phyloP scores from a whole-genome alignment of 495 filamentous ascomycete genomes.

The Parachaetomium inaequale region DNA sequence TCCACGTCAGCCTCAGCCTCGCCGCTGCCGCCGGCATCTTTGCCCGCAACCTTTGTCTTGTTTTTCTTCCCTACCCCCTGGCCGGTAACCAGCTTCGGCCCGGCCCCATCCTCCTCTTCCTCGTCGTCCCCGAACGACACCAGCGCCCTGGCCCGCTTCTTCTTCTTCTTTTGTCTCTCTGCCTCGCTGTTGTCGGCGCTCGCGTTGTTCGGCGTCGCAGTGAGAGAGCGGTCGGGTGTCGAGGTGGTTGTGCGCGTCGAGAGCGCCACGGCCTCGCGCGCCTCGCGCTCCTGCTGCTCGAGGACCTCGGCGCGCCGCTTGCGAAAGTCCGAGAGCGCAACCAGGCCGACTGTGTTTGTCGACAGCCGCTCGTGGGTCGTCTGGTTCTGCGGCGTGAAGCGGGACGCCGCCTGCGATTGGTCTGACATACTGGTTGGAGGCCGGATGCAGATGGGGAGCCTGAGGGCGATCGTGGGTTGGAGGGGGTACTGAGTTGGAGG shows the following conservation, averaged over 20 bases:
- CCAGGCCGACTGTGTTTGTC: conserved; percentile 88
- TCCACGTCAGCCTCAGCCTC: not conserved
- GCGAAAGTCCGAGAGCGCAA: conserved; percentile 89
- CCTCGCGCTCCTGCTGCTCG: conserved; percentile 84
- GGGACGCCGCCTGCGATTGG: conserved; percentile 36
- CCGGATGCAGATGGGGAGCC: not conserved
- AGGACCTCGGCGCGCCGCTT: conserved; percentile 93
- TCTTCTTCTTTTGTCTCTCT: conserved; percentile 40
- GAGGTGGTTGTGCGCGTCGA: conserved; percentile 39
- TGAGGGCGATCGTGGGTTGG: not conserved
- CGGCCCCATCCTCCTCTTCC: conserved; percentile 24
- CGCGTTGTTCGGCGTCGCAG: conserved; percentile 39
- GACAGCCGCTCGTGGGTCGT: conserved; percentile 89
- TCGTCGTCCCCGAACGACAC: conserved; percentile 45
- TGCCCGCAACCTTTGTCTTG: conserved; percentile 11
- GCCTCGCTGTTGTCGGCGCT: conserved; percentile 43
- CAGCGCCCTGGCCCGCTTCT: conserved; percentile 36
- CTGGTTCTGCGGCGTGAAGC: conserved; percentile 74
- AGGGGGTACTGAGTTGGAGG: not conserved
- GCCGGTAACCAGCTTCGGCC: conserved; percentile 32
- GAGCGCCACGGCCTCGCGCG: conserved; percentile 55
- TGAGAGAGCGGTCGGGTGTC: conserved; percentile 39
- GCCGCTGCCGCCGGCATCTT: not conserved
- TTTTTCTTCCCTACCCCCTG: conserved; percentile 34
- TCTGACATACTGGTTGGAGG: conserved; percentile 31